Conservation (phyloP, 1,284 basidiomycete species). For the Vanrija sp. region DNA sequence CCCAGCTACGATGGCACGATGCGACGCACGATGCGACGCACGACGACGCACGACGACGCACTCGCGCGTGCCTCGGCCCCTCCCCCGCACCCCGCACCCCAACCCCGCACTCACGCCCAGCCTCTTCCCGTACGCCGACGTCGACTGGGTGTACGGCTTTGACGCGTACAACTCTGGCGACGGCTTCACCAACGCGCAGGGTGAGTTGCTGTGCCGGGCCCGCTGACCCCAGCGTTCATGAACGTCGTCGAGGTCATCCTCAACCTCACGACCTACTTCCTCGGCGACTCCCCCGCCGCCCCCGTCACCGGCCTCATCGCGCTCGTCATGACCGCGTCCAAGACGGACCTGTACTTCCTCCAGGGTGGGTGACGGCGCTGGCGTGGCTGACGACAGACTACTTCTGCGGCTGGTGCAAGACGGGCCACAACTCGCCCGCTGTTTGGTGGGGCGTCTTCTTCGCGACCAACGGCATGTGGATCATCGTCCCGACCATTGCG, state of each 20-base stretch:
- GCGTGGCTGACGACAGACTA: slow-evolving; percentile 42
- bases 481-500: slow-evolving; percentile 35
- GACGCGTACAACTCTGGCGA: slow-evolving; percentile 60
- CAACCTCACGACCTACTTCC: slow-evolving; percentile 71
- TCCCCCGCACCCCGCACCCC: not conserved
- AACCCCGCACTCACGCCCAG: too few species aligned
- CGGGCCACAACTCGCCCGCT: slow-evolving; percentile 65
- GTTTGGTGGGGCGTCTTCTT: slow-evolving; percentile 62
- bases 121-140: slow-evolving; percentile 46
- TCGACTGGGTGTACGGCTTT: slow-evolving; percentile 71
- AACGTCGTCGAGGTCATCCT: slow-evolving; percentile 75
- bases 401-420: slow-evolving; percentile 56
- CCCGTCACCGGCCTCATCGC: slow-evolving; percentile 70
- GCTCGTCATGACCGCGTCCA: slow-evolving; percentile 71
- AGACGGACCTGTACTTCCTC: slow-evolving; percentile 76
- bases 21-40: too few species aligned
- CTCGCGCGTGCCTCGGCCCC: slow-evolving; percentile 18
- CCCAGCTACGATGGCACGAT: not conserved
- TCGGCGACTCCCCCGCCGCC: slow-evolving; percentile 53
- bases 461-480: slow-evolving; percentile 63
- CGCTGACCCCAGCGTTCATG: slow-evolving; percentile 58
- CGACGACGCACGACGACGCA: too few species aligned
- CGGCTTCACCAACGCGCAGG: slow-evolving; percentile 84
- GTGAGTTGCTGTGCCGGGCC: slow-evolving; percentile 49
- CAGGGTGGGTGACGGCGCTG: slow-evolving; percentile 54